Percentiles rank a stretch among this genome's conserved stretches.
Conservation (phyloP, 2,329 filamentous ascomycete species). For the Bipolaris bicolor region DNA sequence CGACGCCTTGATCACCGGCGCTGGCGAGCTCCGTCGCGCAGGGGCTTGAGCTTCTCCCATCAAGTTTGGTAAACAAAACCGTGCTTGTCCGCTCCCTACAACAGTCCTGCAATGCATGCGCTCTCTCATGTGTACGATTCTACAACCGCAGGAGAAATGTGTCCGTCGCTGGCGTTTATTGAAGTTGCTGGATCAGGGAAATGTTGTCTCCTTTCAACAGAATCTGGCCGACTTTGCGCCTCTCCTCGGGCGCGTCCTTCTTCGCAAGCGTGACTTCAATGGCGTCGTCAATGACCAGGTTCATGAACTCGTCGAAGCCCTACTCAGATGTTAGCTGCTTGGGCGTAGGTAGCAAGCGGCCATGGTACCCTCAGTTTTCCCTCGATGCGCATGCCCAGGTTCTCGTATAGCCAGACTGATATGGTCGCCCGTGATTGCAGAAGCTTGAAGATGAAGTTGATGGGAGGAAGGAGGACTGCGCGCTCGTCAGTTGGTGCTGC, state of each 20-base stretch:
- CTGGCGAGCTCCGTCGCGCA: constrained; percentile 60
- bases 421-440: constrained; percentile 83
- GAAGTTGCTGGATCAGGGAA: constrained; percentile 68
- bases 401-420: constrained; percentile 96
- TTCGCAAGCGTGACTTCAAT: constrained; percentile 87
- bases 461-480: constrained; percentile 71
- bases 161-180: constrained; percentile 21
- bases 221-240: constrained; percentile 81
- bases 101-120: constrained; percentile 8
- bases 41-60: constrained; percentile 13
- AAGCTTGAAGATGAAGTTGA: constrained; percentile 94
- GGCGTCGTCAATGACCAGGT: constrained; percentile 93
- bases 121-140: constrained; percentile 11
- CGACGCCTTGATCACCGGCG: constrained; percentile 76
- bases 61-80: constrained; percentile 6
- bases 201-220: constrained; percentile 89
- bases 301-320: constrained; percentile 99
- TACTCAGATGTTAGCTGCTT: constrained; percentile 49
- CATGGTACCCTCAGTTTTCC: constrained; percentile 87
- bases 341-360: background rate
- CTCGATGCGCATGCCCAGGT: constrained; percentile 91
- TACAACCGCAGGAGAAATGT: constrained; percentile 2
- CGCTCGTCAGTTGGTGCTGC: constrained; percentile 18
- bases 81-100: constrained; percentile 1
- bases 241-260: constrained; percentile 77